A percentile compares a stretch with the other conserved stretches of the same genome.
Conservation (phyloP, 2,329 filamentous ascomycete genomes). For the Taxawa tesnikishii region DNA sequence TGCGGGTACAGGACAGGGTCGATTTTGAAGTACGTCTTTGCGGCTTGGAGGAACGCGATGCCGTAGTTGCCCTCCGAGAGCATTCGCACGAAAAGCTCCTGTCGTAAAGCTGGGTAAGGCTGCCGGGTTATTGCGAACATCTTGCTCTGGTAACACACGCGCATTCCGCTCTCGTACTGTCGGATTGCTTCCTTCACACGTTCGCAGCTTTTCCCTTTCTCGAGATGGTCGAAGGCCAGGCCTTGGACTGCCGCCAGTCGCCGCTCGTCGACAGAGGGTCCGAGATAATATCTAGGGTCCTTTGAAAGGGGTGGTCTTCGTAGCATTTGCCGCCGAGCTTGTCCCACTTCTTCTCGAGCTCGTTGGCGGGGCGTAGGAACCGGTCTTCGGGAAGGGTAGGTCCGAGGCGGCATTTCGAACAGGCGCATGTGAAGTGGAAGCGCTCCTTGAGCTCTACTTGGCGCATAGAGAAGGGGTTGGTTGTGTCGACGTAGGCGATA, state of each 20-base stretch:
- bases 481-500: conserved; percentile 50
- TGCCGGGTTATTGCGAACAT: conserved; percentile 39
- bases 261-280: conserved; percentile 8
- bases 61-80: conserved; percentile 21
- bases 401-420: conserved; percentile 35
- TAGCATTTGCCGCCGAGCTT: conserved; percentile 11
- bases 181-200: conserved; percentile 10
- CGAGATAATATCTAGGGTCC: conserved; percentile 1
- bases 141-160: conserved; percentile 18
- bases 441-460: conserved; percentile 38
- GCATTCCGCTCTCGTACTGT: conserved; percentile 13
- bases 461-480: conserved; percentile 37
- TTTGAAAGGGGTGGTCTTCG: conserved; percentile 7
- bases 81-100: conserved; percentile 39
- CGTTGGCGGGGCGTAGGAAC: conserved; percentile 20
- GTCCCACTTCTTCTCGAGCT: conserved; percentile 12
- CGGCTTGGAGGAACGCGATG: conserved; percentile 32
- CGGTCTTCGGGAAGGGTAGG: conserved; percentile 26
- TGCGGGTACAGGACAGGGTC: conserved; percentile 39
- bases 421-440: conserved; percentile 49
- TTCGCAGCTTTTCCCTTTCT: conserved; percentile 10
- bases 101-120: conserved; percentile 41
- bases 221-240: conserved; percentile 9
- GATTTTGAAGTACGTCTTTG: conserved; percentile 38
- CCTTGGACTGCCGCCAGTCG: conserved; percentile 15